Base-by-base conservation (phyloP, 1,139 yeast genomes). In the Diutina mesorugosa region DNA sequence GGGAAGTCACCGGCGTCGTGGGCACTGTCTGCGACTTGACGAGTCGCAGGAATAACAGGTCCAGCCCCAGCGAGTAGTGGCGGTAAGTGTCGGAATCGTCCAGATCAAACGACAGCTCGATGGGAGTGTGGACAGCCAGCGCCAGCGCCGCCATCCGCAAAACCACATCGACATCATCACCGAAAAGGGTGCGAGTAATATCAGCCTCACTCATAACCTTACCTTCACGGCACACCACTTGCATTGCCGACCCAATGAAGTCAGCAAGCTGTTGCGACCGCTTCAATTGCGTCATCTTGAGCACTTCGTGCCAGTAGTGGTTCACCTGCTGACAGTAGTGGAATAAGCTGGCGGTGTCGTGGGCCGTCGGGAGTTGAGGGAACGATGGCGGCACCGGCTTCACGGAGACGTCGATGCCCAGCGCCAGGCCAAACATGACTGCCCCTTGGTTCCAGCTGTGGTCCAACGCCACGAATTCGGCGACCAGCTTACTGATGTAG, bases 251-350 rank as follows among this genome's bases (percentile, higher is more conserved):
- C 26, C 45, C 53, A 16, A 50, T 32, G 14, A 50, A 50, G 10
- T 50, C 45, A 9, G 53, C 53, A 18, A 50, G 32, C 18, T 50
- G 53, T 14, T 30, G 53, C 21, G 53, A 50, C 28, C 53, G 53
- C 35, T 50, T 30, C 9, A 50, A 30, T 30, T 26, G 10, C 21
- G 18, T 38, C 6, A 16, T n/a, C 1, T n/a, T n/a, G 14, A 50
- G 28, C 9, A 30, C 45, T 50, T 50, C 10, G n/a, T 16, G n/a
- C 53, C 53, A 50, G 29, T 16, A 50, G 21, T n/a, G 41, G 35
- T 50, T 50, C 41, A 50, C 16, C 18, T 50, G 26, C 12, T 16
- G 28, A 10, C 53, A 50, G 12, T 29, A 30, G 14, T 16, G 21
- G 10, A n/a, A 18, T 3, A 28, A 32, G 26, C n/a, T 21, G n/a